A percentile compares a stretch with the other conserved stretches of the same genome.
Conservation (phyloP, 148 eudicot genomes). For the Selenicereus undatus region DNA sequence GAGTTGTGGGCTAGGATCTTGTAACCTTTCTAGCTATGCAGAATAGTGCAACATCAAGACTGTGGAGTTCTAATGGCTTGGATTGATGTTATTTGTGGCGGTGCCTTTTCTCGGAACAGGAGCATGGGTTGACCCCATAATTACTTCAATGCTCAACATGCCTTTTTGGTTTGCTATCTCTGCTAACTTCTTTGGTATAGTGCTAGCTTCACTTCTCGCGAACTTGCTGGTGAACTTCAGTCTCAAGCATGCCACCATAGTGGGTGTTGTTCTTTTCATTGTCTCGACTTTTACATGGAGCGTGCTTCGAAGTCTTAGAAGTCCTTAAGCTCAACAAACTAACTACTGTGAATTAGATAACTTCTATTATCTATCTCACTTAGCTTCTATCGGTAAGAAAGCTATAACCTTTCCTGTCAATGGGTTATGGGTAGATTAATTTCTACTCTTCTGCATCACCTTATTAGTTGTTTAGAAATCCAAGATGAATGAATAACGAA, state of each 20-base stretch:
- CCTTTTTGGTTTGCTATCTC: conserved; percentile 79
- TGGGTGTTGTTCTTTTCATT: conserved; percentile 58
- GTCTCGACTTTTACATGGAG: conserved; percentile 93
- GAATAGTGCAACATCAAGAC: conserved; percentile 45
- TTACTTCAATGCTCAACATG: conserved; percentile 87
- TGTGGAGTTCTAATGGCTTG: conserved; percentile 91
- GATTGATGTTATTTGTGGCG: conserved; percentile 91
- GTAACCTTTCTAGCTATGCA: conserved; percentile 66
- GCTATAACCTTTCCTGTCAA: background rate
- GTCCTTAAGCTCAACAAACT: conserved; percentile 36
- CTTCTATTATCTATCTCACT: background rate
- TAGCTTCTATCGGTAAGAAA: background rate
- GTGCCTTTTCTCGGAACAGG: conserved; percentile 97
- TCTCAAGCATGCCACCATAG: conserved; percentile 67
- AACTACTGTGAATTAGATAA: conserved; percentile 10
- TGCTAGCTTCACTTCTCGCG: conserved; percentile 78
- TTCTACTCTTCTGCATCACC: background rate
- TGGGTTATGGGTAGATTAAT: background rate
- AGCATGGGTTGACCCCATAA: conserved; percentile 92
- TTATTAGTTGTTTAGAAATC: background rate
- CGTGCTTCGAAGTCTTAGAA: conserved; percentile 50
- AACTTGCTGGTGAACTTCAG: conserved; percentile 91
- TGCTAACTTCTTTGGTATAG: conserved; percentile 85
- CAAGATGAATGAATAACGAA: background rate
- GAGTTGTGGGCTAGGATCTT: no score